Evolutionary conservation across 1,139 yeast genomes (phyloP).

Genomic region (Saccharomyces hybrid): DNA sequence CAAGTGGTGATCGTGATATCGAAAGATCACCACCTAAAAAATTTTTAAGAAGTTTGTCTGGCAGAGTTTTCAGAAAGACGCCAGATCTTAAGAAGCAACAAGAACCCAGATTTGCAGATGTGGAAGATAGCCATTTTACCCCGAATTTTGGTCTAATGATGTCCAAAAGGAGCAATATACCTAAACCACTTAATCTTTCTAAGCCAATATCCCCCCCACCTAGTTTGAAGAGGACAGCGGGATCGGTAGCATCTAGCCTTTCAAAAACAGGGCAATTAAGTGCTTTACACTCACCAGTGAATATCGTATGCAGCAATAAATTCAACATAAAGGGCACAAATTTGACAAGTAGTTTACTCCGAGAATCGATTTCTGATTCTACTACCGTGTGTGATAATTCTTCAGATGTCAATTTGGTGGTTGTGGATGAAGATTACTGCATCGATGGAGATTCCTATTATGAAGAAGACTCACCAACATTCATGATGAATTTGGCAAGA

Average conservation of each 20-base stretch:
- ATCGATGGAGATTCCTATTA: conserved; percentile 11
- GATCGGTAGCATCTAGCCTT: background rate
- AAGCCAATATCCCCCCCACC: conserved; percentile 19
- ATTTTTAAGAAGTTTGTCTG: conserved; percentile 23
- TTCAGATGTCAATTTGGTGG: background rate
- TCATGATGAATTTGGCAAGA: conserved; percentile 5
- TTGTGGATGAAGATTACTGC: conserved; percentile 5
- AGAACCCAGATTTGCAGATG: background rate
- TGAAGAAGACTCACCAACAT: conserved; percentile 22
- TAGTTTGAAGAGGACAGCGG: conserved; percentile 9
- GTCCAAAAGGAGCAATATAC: conserved; percentile 13
- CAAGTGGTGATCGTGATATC: conserved; percentile 21
- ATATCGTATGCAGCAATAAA: background rate
- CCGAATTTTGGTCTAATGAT: conserved; percentile 2
- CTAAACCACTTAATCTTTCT: conserved; percentile 19
- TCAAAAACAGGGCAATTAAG: background rate
- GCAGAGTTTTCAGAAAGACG: conserved; percentile 19
- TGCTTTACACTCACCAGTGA: conserved; percentile 8
- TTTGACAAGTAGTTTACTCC: conserved; percentile 4
- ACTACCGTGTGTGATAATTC: conserved; percentile 1
- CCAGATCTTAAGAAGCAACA: conserved; percentile 8
- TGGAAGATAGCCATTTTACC: conserved; percentile 1
- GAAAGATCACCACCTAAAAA: conserved; percentile 16
- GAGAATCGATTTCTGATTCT: conserved; percentile 1
- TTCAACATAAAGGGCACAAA: conserved; percentile 2